Evolutionary conservation across 345 rosid species (phyloP).

Genomic region (Sisymbrium altissimum): DNA sequence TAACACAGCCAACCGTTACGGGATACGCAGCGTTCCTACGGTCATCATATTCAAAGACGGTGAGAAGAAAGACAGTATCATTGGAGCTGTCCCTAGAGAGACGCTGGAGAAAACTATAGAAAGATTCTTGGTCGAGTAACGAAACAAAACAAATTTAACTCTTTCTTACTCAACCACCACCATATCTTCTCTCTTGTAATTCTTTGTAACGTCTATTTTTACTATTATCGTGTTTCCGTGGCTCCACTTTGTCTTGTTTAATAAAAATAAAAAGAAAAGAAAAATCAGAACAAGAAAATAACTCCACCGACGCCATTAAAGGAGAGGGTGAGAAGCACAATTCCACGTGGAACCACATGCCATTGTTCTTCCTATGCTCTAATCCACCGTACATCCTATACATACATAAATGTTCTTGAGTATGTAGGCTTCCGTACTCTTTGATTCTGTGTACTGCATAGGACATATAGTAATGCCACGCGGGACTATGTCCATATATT

Average conservation of each 20-base stretch:
- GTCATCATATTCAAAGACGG: constrained; percentile 59
- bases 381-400: constrained; percentile 21
- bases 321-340: constrained; percentile 14
- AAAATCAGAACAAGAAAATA: not conserved
- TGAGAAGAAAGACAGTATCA: constrained; percentile 69
- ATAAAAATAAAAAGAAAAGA: not conserved
- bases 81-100: constrained; percentile 71
- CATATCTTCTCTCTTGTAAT: constrained; percentile 9
- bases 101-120: constrained; percentile 59
- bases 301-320: constrained; percentile 32
- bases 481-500: not conserved
- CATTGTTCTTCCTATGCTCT: constrained; percentile 10
- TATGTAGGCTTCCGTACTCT: constrained; percentile 26
- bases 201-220: not conserved
- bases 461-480: constrained; percentile 12
- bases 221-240: constrained; percentile 6
- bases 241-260: not conserved
- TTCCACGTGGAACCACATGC: constrained; percentile 31
- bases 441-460: constrained; percentile 24
- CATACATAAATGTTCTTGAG: constrained; percentile 1
- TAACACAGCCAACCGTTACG: constrained; percentile 47
- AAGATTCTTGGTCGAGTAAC: constrained; percentile 50
- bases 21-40: constrained; percentile 69
- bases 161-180: not conserved
- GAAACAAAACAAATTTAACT: not conserved